phyloP scores from a whole-genome alignment of 768 basidiomycete species.

The Calvatia gigantea region DNA sequence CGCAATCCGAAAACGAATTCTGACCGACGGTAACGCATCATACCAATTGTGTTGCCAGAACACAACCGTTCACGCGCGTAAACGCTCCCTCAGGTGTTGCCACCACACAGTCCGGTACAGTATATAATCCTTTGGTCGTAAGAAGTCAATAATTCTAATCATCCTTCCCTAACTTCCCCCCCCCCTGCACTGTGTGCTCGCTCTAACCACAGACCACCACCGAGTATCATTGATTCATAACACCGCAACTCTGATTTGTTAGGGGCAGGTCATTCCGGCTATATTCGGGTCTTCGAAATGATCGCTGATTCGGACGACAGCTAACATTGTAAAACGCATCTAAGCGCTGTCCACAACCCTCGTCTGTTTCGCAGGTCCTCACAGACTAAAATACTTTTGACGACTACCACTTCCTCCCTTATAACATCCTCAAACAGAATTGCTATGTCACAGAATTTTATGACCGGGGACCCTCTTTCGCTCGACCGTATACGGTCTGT shows the following conservation, averaged over 20 bases:
- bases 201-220: not conserved
- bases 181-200: not conserved
- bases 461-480: conserved; percentile 75
- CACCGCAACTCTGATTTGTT: not conserved
- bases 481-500: conserved; percentile 87
- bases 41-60: too few species aligned
- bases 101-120: too few species aligned
- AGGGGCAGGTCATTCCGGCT: not conserved
- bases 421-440: not conserved
- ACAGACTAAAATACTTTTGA: not conserved
- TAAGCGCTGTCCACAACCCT: not conserved
- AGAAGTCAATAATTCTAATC: not conserved
- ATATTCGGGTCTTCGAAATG: conserved; percentile 4
- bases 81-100: too few species aligned
- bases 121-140: too few species aligned
- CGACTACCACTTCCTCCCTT: not conserved
- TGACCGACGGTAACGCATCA: too few species aligned
- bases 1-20: too few species aligned
- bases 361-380: not conserved
- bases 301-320: conserved; percentile 7
- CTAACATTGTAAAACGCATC: not conserved
- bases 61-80: too few species aligned
- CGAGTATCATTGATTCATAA: not conserved
- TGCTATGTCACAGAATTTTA: conserved; percentile 59
- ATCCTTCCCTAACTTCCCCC: not conserved